phyloP scores from a whole-genome alignment of 768 basidiomycete species.

The Boletus speciosus region DNA sequence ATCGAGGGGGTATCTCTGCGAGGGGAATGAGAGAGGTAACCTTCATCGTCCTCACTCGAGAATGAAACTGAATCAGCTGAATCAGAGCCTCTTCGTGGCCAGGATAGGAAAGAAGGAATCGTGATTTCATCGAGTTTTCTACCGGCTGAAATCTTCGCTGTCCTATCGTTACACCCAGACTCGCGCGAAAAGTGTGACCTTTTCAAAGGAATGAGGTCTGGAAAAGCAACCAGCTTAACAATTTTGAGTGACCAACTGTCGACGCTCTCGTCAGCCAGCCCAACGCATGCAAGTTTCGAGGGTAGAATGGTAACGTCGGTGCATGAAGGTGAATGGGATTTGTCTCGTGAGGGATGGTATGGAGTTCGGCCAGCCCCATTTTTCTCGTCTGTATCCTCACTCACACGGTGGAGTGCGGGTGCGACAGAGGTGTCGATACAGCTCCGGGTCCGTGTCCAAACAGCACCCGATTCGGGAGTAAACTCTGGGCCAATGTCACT shows the following conservation, averaged over 20 bases:
- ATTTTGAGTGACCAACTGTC: slow-evolving; percentile 77
- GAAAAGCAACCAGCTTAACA: slow-evolving; percentile 72
- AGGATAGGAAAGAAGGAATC: slow-evolving; percentile 21
- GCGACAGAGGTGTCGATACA: slow-evolving; percentile 33
- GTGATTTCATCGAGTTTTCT: slow-evolving; percentile 11
- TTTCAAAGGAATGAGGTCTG: slow-evolving; percentile 56
- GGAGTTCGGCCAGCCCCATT: background rate
- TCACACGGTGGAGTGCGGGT: slow-evolving; percentile 3
- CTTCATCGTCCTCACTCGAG: slow-evolving; percentile 41
- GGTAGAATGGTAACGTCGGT: slow-evolving; percentile 60
- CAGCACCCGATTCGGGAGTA: slow-evolving; percentile 36
- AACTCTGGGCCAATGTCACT: slow-evolving; percentile 29
- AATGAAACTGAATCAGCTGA: slow-evolving; percentile 28
- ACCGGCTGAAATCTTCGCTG: slow-evolving; percentile 3
- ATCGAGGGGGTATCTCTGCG: slow-evolving; percentile 34
- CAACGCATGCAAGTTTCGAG: slow-evolving; percentile 76
- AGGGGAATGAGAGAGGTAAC: slow-evolving; percentile 62
- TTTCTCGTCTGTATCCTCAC: slow-evolving; percentile 3
- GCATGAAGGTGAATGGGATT: slow-evolving; percentile 52
- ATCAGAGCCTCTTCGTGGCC: slow-evolving; percentile 20
- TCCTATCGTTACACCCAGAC: background rate
- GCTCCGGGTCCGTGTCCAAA: slow-evolving; percentile 48
- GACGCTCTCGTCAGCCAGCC: slow-evolving; percentile 62
- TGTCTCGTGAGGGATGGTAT: slow-evolving; percentile 28
- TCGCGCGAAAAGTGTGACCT: slow-evolving; percentile 5